These are phyloP conservation scores for Ilyonectria destructans DNA, from an alignment of 2,329 filamentous ascomycete species.

Conservation along the genomic window DNA sequence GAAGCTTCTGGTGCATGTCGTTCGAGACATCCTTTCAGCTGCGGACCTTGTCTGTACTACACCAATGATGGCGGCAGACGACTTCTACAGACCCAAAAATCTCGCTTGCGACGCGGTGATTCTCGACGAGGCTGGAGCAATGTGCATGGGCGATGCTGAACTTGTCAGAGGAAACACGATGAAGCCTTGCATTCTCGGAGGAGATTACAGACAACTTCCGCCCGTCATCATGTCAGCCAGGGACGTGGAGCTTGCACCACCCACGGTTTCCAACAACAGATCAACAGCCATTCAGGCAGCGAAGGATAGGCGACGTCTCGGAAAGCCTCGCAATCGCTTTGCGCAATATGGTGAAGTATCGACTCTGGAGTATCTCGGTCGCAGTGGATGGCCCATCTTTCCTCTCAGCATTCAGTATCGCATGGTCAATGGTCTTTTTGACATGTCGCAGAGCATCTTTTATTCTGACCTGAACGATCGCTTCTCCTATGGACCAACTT, in stretches of 20 bases:
- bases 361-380: background rate
- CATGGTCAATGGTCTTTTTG: no score
- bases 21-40: no score
- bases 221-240: background rate
- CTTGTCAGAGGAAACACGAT: conserved; percentile 18
- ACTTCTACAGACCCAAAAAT: no score
- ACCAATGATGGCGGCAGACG: no score
- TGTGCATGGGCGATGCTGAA: conserved; percentile 1
- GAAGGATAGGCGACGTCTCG: no score
- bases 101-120: no score
- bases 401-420: background rate
- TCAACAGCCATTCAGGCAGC: no score
- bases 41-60: no score
- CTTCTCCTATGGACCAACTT: no score
- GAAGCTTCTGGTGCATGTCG: no score
- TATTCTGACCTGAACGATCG: background rate
- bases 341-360: background rate
- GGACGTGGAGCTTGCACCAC: background rate
- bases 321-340: background rate
- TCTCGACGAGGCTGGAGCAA: conserved; percentile 18
- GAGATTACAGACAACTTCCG: conserved; percentile 13
- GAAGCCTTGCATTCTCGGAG: conserved; percentile 16
- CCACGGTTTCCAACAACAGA: no score
- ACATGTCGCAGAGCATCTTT: no score
- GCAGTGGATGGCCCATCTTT: background rate